phyloP scores from a whole-genome alignment of 805 yeast genomes.

The Nakazawaea molendinolei region DNA sequence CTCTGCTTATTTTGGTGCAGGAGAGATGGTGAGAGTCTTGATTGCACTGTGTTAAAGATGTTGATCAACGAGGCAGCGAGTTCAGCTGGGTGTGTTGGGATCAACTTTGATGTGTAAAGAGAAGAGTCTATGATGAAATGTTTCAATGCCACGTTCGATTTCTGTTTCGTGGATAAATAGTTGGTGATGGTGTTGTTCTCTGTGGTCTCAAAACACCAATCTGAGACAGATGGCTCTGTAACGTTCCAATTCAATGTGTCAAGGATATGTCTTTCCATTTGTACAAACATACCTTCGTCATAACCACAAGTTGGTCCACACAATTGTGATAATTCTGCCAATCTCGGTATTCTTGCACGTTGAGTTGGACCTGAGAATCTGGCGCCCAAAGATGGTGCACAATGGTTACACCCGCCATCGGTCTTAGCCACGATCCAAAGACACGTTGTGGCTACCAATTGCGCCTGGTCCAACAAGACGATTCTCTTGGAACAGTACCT shows the following conservation, averaged over 20 bases:
- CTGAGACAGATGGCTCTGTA: slow-evolving; percentile 52
- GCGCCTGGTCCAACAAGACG: slow-evolving; percentile 70
- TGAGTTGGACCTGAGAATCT: slow-evolving; percentile 64
- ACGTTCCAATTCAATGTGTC: slow-evolving; percentile 69
- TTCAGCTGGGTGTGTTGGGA: slow-evolving; percentile 28
- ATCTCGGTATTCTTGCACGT: slow-evolving; percentile 68
- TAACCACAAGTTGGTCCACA: slow-evolving; percentile 61
- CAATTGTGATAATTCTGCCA: slow-evolving; percentile 61
- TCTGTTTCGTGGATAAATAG: slow-evolving; percentile 19
- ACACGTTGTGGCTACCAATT: slow-evolving; percentile 76
- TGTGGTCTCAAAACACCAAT: slow-evolving; percentile 37
- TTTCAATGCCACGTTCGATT: slow-evolving; percentile 39
- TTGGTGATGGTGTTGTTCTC: slow-evolving; percentile 36
- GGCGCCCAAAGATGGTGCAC: slow-evolving; percentile 53
- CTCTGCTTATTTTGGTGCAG: not conserved
- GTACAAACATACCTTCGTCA: slow-evolving; percentile 53
- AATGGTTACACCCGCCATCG: slow-evolving; percentile 69
- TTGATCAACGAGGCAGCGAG: slow-evolving; percentile 14
- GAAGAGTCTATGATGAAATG: slow-evolving; percentile 43
- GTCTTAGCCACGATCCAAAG: slow-evolving; percentile 80
- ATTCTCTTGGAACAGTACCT: slow-evolving; percentile 77
- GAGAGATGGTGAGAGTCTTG: slow-evolving; percentile 7
- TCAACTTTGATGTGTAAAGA: slow-evolving; percentile 39
- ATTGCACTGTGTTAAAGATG: slow-evolving; percentile 7
- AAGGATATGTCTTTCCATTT: slow-evolving; percentile 74